phyloP scores from a whole-genome alignment of 768 basidiomycete genomes.

The Psilocybe subaeruginosa region DNA sequence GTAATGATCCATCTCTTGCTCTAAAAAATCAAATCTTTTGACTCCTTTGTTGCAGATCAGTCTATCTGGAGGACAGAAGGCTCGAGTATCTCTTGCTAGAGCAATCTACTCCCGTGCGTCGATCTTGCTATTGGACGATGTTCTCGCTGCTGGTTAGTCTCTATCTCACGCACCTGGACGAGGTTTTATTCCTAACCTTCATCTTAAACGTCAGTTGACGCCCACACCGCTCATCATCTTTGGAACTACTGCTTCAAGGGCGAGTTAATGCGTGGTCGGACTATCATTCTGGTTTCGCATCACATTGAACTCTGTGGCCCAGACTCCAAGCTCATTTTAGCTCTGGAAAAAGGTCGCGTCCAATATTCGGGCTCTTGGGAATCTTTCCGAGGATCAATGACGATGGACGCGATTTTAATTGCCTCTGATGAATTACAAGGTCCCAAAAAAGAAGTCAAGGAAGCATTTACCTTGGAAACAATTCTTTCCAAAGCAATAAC shows the following conservation, averaged over 20 bases:
- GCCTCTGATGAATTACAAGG: conserved; percentile 36
- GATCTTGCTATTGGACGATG: conserved; percentile 82
- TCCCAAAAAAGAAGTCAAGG: conserved; percentile 36
- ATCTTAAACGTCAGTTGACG: conserved; percentile 61
- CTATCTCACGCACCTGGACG: too few species aligned
- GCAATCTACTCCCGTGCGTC: conserved; percentile 93
- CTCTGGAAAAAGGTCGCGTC: conserved; percentile 79
- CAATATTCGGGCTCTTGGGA: conserved; percentile 70
- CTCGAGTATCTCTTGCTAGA: conserved; percentile 59
- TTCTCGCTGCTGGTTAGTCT: conserved; percentile 53
- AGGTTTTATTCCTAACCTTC: neutral
- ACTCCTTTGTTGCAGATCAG: conserved; percentile 36
- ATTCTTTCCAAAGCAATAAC: conserved; percentile 45
- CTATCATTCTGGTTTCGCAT: conserved; percentile 92
- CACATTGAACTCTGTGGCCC: conserved; percentile 88
- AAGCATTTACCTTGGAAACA: conserved; percentile 40
- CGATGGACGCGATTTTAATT: conserved; percentile 24
- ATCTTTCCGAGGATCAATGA: conserved; percentile 65
- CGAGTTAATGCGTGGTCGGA: conserved; percentile 77
- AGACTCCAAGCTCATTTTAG: conserved; percentile 80
- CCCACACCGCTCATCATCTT: conserved; percentile 90
- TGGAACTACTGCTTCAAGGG: conserved; percentile 85
- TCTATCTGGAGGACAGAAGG: conserved; percentile 66
- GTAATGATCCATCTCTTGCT: too few species aligned
- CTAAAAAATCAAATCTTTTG: too few species aligned